Base-by-base conservation (phyloP, 164 flowering plant genomes). In the Tinospora cordifolia region DNA sequence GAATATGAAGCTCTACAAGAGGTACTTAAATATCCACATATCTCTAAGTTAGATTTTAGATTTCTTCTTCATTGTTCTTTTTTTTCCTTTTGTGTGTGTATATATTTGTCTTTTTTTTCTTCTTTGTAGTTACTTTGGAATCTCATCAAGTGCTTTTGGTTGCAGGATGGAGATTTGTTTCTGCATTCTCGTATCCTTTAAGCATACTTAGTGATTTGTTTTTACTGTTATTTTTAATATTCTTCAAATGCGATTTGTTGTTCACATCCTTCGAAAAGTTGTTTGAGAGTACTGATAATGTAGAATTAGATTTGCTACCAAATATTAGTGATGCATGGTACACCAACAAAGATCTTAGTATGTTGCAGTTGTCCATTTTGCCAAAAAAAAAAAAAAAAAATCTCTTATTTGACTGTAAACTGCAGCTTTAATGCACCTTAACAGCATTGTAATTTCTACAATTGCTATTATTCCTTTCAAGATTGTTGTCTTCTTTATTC, bases 181-280 rank as follows among this genome's bases (percentile, higher is more conserved):
- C 63, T 78, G 74, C 82, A 69, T 74, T 69, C 85, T 21, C 75
- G 94, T 89, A 89, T 89, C 94, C 90, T 89, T 82, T 22, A 40
- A 66, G 54, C 24, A 59, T 76, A 19, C 21, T 15, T 25, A 63
- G 0, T 30, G 3, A 30, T 30, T 9, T 66, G 24, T 39, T 38
- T 49, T 2, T 66, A 62, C 26, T 21, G 4, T 60, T 15, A 51
- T 10, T 38, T 38, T 34, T 38, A n/a, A n/a, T n/a, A 22, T 36
- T 8, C 26, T 4, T 19, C 26, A 8, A 40, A 17, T 46, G 27
- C 58, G 65, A 59, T 39, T 60, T 5, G 14, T 60, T 21, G 25
- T 60, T 22, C 25, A 2, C 25, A 24, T 21, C 22, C 22, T n/a
- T n/a, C 8, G 22, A 3, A 21, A 21, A 60, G 11, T 21, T 11